Percentiles rank a stretch among this genome's conserved stretches.
These are phyloP conservation scores for Pythium sp. DNA, from an alignment of 352 stramenopile genomes.

Conservation along the genomic window DNA sequence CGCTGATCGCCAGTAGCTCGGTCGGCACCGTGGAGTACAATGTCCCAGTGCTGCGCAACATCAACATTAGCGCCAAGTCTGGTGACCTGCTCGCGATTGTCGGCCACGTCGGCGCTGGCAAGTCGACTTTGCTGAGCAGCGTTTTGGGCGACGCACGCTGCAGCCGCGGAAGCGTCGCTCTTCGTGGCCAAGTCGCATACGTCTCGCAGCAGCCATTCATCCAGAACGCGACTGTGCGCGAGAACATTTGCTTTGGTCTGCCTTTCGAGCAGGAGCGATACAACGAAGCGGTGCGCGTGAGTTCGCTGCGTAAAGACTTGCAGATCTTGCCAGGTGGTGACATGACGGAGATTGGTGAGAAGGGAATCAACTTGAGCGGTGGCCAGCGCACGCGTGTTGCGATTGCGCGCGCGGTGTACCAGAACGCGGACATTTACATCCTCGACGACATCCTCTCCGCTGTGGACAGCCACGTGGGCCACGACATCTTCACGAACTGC, in stretches of 20 bases:
- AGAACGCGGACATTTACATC: slow-evolving; percentile 93
- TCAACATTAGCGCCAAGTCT: slow-evolving; percentile 68
- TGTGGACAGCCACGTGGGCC: slow-evolving; percentile 96
- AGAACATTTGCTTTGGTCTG: slow-evolving; percentile 49
- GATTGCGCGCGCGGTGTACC: slow-evolving; percentile 94
- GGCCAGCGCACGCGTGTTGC: slow-evolving; percentile 94
- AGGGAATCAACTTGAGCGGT: slow-evolving; percentile 96
- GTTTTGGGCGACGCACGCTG: slow-evolving; percentile 42
- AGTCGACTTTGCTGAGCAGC: slow-evolving; percentile 61
- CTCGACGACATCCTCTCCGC: slow-evolving; percentile 96
- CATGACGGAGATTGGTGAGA: slow-evolving; percentile 97
- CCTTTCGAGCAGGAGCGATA: slow-evolving; percentile 39
- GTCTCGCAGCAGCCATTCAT: slow-evolving; percentile 60
- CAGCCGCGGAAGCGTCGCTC: slow-evolving; percentile 20
- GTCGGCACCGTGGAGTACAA: slow-evolving; percentile 20
- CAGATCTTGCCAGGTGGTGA: slow-evolving; percentile 91
- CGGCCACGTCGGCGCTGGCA: slow-evolving; percentile 76
- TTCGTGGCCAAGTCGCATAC: slow-evolving; percentile 49
- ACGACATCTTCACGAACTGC: slow-evolving; percentile 93
- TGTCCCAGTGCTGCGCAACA: slow-evolving; percentile 35
- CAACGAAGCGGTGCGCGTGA: slow-evolving; percentile 49
- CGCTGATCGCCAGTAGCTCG: slow-evolving; percentile 16
- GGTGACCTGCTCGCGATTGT: slow-evolving; percentile 77
- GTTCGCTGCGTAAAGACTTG: slow-evolving; percentile 86
- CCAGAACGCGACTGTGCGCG: slow-evolving; percentile 43